Evolutionary conservation across 1,139 yeast species (phyloP), one percentile per base, ranked within the genome.

Genomic region (Suhomyces coccinellae): DNA sequence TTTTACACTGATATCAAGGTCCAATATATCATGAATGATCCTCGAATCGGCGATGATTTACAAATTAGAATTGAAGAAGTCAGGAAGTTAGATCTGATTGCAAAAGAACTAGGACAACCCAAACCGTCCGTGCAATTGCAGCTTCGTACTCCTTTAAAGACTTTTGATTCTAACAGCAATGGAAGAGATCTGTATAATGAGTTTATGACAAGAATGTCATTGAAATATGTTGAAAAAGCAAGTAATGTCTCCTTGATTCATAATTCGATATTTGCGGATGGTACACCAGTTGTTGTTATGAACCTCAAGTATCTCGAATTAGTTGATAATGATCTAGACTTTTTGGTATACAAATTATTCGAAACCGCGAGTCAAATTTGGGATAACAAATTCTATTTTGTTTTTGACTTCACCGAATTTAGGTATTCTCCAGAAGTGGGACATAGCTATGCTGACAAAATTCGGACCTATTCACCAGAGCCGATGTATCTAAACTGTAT

Each of bases 361-460:
- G 93, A 87, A 55, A 76, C 83, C 10, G 79, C 86, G 14, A 77
- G 85, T 46, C 87, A 85, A 57, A 75, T 87, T 41, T 87, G 95
- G 95, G 82, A 83, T 17, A 75, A 80, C 38, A 80, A 80, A 49
- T 88, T 77, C 58, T 78, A 80, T 50, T 49, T 84, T 47, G 77
- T 88, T 6, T 60, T 82, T 50, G 96, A 89, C 61, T 81, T 87
- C 51, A 85, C 96, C 0, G 85, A 83, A 16, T 82, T 75, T 56
- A 64, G 70, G 13, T 61, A 65, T 2, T 59, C 64, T 16, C 62
- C 65, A 11, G 51, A 61, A 9, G 59, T 73, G 41, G 73, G 74
- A 27, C 38, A 49, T 55, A 59, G 40, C 38, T 57, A 65, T 62
- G 52, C 63, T 49, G 28, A 54, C 56, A 58, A 80, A 12, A 55